Conservation (phyloP, 2,329 filamentous ascomycete species). For the Rutstroemia sp. region DNA sequence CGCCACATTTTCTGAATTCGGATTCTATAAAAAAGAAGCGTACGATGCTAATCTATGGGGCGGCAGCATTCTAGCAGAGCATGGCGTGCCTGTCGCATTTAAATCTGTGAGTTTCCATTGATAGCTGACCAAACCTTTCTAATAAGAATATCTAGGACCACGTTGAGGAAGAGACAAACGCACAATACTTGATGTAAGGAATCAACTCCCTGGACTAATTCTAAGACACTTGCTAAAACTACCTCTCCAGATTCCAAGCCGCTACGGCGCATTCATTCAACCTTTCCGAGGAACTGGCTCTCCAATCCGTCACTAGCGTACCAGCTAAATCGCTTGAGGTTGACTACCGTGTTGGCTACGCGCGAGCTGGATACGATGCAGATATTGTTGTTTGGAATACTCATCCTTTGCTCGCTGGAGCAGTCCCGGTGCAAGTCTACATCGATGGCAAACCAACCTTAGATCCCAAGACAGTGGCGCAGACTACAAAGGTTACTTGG, state of each 20-base stretch:
- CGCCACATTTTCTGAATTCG: conserved; percentile 37
- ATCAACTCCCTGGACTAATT: neutral
- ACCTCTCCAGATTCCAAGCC: conserved; percentile 30
- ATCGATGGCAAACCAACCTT: conserved; percentile 37
- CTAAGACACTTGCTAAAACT: neutral
- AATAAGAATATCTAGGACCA: conserved; percentile 28
- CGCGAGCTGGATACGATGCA: conserved; percentile 40
- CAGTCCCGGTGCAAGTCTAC: conserved; percentile 40
- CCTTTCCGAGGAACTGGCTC: conserved; percentile 34
- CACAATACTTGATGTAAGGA: conserved; percentile 35
- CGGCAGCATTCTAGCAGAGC: conserved; percentile 34
- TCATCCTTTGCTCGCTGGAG: conserved; percentile 39
- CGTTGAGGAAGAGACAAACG: conserved; percentile 28
- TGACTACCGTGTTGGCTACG: conserved; percentile 38
- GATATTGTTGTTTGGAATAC: conserved; percentile 44
- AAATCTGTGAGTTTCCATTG: conserved; percentile 32
- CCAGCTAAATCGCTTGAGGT: conserved; percentile 38
- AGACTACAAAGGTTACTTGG: conserved; percentile 21
- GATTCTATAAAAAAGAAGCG: conserved; percentile 37
- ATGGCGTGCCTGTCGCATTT: conserved; percentile 36
- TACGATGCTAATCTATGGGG: conserved; percentile 36
- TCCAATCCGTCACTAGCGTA: conserved; percentile 39
- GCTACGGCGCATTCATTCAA: conserved; percentile 37
- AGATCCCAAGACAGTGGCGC: conserved; percentile 28
- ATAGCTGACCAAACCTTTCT: neutral